Evolutionary conservation across 2,329 filamentous ascomycete species (phyloP), one percentile per base, ranked within the genome.

Genomic region (Rhynchosporium secalis): DNA sequence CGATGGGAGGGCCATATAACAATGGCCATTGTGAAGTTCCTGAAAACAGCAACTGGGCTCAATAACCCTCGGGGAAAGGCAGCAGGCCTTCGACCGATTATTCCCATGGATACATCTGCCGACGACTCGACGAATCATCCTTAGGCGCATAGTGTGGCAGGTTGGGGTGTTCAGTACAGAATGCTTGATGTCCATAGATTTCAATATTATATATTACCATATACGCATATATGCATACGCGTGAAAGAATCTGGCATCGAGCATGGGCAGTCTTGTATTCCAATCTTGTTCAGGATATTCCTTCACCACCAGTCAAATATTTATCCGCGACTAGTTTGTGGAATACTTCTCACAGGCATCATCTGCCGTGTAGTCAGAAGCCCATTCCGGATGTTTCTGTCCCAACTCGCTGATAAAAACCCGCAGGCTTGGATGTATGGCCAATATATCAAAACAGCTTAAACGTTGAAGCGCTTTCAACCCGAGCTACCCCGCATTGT

Each of bases 11-110:
- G 28, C 46, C 66, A 8, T 49, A 68, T 47, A 68, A 66, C 40
- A 64, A 62, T 28, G 62, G 60, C 29, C 58, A 55, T 15, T 68
- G 47, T 63, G 66, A 69, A 49, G 40, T 68, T 62, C 60, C 65
- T 28, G 71, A 71, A 52, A 68, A 73, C 49, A 68, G 67, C 62
- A 60, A 70, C 51, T 74, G 72, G 72, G 65, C 64, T 66, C 72
- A 73, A 74, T 75, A 74, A 74, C 73, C 70, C 62, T 26, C 63
- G 69, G 69, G 69, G 70, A 69, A 68, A 72, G 72, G 73, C 71
- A 74, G 56, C 65, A 69, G 72, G 72, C 73, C 72, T 74, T 70
- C 64, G 65, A 68, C 66, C 62, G 70, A 66, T 67, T 67, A 63
- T 62, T 58, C 65, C 48, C 64, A 64, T 68, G 56, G 66, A 66